Base-by-base conservation (phyloP, 108 stramenopile genomes). In the Fistulifera pelliculosa region DNA sequence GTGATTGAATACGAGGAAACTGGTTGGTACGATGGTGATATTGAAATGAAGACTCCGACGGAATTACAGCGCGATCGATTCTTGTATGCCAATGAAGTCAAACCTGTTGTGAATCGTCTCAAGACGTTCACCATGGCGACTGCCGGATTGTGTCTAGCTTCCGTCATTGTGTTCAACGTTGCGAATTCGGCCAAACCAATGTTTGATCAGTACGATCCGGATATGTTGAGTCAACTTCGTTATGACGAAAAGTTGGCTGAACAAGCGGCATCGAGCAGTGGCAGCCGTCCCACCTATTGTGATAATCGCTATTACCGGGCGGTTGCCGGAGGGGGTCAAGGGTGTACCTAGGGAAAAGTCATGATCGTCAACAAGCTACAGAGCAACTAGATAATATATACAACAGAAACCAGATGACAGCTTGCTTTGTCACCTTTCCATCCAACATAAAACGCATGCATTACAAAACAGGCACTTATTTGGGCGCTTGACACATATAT, bases 1-100 rank as follows among this genome's bases (percentile, higher is more conserved):
- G 78, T 80, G 7, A 80, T 93, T 56, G 87, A 86, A 56, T 93
- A 74, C 55, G 90, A 93, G 58, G 87, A 91, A 66, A 87, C 83
- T n/a, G 90, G 67, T 26, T 75, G 80, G 80, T 90, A 93, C 53
- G 90, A 93, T 49, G 90, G 90, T 27, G 76, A 81, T 51, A 41
- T 85, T 59, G 84, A 86, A 58, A 59, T 67, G 28, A 93, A 93
- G 66, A 80, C 77, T 13, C 74, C 81, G 26, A 60, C 77, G 2
- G 84, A 85, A 62, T 63, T 68, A 52, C 74, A 76, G 41, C 72
- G 87, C 12, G 90, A 93, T 54, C 58, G 67, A 25, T 80, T 93
- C 44, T 57, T 93, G 48, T 93, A 82, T 61, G 49, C 68, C 13
- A 71, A 72, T 38, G 73, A 86, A 52, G 90, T 93, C 1, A 60